A percentile compares a stretch with the other conserved stretches of the same genome.
phyloP scores from a whole-genome alignment of 2,329 filamentous ascomycete species.

The Biscogniauxia mediterranea region DNA sequence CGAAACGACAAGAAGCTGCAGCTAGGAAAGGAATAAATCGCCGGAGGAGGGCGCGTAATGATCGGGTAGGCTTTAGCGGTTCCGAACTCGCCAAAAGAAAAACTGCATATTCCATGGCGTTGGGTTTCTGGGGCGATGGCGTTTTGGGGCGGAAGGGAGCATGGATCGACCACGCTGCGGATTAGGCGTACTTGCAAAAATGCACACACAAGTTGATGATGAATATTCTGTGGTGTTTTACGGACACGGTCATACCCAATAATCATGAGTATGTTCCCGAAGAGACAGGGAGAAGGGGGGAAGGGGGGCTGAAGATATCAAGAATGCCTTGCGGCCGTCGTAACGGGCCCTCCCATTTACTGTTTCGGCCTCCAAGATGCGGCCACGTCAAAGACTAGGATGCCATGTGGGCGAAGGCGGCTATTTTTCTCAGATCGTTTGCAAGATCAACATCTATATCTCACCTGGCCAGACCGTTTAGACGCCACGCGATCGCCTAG shows the following conservation, averaged over 20 bases:
- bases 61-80: slow-evolving; percentile 2
- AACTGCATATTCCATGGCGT: slow-evolving; percentile 32
- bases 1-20: slow-evolving; percentile 61
- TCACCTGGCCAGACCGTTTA: background rate
- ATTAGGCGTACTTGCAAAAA: background rate
- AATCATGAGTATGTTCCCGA: background rate
- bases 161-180: slow-evolving; percentile 4
- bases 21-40: slow-evolving; percentile 29
- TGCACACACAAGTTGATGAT: slow-evolving; percentile 1
- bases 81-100: slow-evolving; percentile 5
- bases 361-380: background rate
- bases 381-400: background rate
- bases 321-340: background rate
- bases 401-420: background rate
- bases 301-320: background rate
- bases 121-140: slow-evolving; percentile 22
- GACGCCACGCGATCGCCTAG: background rate
- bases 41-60: background rate
- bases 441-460: background rate
- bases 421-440: background rate
- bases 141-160: slow-evolving; percentile 10
- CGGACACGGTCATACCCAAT: background rate
- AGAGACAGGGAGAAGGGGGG: too few relatives aligned
- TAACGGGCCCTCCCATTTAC: background rate
- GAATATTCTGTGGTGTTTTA: background rate